These are phyloP conservation scores for Sphagnum magellanicum DNA, from an alignment of 228 moss, liverwort and hornwort genomes.

Conservation along the genomic window DNA sequence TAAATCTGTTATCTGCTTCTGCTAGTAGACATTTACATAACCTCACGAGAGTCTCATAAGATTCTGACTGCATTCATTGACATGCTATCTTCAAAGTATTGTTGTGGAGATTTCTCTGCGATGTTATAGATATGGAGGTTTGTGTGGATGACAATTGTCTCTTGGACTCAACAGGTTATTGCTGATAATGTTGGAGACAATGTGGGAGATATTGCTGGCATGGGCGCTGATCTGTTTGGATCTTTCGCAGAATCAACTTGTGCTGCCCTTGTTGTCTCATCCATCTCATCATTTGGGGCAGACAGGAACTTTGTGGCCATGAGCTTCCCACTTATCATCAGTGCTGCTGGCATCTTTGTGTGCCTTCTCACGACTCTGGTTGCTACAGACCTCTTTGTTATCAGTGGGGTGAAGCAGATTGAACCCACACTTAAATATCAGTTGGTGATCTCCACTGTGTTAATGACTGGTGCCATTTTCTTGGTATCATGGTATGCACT, in stretches of 20 bases:
- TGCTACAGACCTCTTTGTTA: conserved; percentile 61
- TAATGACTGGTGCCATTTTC: conserved; percentile 62
- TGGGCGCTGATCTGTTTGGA: conserved; percentile 93
- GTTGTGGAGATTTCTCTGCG: too few relatives aligned
- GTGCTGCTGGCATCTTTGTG: conserved; percentile 71
- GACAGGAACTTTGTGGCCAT: conserved; percentile 83
- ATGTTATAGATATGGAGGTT: too few relatives aligned
- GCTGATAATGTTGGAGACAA: conserved; percentile 96
- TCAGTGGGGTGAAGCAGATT: conserved; percentile 60
- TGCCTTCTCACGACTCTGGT: conserved; percentile 73
- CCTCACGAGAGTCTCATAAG: too few relatives aligned
- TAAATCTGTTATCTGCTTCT: too few relatives aligned
- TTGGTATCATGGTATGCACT: conserved; percentile 41
- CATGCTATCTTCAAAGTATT: too few relatives aligned
- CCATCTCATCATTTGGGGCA: conserved; percentile 74
- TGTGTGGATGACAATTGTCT: too few relatives aligned
- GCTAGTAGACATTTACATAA: too few relatives aligned
- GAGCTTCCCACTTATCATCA: conserved; percentile 77
- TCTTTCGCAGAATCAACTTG: conserved; percentile 93
- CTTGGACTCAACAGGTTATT: conserved; percentile 37
- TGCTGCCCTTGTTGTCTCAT: conserved; percentile 82
- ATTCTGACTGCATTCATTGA: too few relatives aligned
- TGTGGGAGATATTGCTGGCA: conserved; percentile 92
- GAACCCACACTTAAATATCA: conserved; percentile 78
- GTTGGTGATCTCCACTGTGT: conserved; percentile 65